These are phyloP conservation scores for Escallonia herrerae DNA, from an alignment of 129 eudicot genomes.

Conservation along the genomic window DNA sequence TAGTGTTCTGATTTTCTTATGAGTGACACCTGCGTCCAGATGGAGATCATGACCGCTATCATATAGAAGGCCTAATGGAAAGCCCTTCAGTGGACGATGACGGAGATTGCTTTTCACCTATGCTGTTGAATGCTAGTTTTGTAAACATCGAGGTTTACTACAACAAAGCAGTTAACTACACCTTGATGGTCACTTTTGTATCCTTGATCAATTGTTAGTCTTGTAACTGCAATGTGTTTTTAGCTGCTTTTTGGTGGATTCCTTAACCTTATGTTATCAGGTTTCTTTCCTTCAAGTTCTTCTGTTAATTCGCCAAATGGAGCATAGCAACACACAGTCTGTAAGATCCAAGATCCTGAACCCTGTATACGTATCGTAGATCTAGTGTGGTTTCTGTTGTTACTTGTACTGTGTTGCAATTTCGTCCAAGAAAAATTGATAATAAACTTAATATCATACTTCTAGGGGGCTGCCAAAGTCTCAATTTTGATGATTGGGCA, in stretches of 20 bases:
- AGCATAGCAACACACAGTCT: constrained; percentile 98
- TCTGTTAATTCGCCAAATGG: constrained; percentile 94
- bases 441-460: constrained; percentile 6
- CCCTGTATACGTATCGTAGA: constrained; percentile 3
- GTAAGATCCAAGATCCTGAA: constrained; percentile 32
- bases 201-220: constrained; percentile 39
- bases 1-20: background rate
- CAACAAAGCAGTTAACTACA: constrained; percentile 96
- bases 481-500: constrained; percentile 92
- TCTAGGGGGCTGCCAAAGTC: constrained; percentile 95
- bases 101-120: constrained; percentile 89
- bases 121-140: constrained; percentile 81
- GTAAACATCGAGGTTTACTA: constrained; percentile 83
- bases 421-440: background rate
- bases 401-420: background rate
- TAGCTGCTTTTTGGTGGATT: constrained; percentile 20
- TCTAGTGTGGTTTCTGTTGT: background rate
- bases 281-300: constrained; percentile 96
- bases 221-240: background rate
- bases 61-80: constrained; percentile 91
- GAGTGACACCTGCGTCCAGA: constrained; percentile 28
- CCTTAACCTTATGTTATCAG: constrained; percentile 41
- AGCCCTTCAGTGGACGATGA: constrained; percentile 98
- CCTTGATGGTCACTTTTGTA: constrained; percentile 99
- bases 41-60: constrained; percentile 78